These are phyloP conservation scores for Testicularia cyperi DNA, from an alignment of 1,284 basidiomycete genomes.

Conservation along the genomic window DNA sequence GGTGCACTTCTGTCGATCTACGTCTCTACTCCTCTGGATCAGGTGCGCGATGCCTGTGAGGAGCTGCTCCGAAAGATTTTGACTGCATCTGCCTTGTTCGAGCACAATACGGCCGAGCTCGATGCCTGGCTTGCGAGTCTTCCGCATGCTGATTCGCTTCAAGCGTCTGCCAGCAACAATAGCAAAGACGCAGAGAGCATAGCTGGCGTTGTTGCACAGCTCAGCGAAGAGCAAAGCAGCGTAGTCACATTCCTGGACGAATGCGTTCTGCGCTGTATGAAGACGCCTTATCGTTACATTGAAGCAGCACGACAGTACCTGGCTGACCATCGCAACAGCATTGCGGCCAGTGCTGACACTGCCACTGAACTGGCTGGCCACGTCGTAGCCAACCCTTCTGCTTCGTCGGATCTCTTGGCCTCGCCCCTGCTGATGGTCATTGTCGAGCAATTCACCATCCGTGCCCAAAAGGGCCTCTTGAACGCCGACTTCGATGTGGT, in stretches of 20 bases:
- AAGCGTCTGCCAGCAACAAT: too few relatives aligned
- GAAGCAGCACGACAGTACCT: constrained; percentile 66
- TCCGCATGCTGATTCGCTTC: constrained; percentile 64
- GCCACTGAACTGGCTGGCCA: too few relatives aligned
- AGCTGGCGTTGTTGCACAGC: too few relatives aligned
- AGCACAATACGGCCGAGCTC: constrained; percentile 75
- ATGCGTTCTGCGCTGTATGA: constrained; percentile 78
- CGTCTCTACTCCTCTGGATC: constrained; percentile 17
- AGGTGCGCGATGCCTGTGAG: constrained; percentile 28
- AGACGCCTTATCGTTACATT: constrained; percentile 82
- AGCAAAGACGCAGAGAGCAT: too few relatives aligned
- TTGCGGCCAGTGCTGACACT: too few relatives aligned
- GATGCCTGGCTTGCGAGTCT: constrained; percentile 72
- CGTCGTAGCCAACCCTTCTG: too few relatives aligned
- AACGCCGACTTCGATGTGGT: constrained; percentile 4
- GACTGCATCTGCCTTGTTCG: constrained; percentile 74
- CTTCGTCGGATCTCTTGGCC: constrained; percentile 9
- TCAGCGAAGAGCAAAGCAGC: constrained; percentile 60
- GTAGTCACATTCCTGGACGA: constrained; percentile 80
- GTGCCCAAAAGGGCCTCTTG: constrained; percentile 34
- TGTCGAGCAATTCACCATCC: constrained; percentile 45
- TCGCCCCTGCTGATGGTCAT: constrained; percentile 38
- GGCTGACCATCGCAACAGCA: constrained; percentile 27
- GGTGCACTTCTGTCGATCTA: constrained; percentile 37
- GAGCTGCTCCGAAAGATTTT: constrained; percentile 59